A percentile compares a stretch with the other conserved stretches of the same genome.
Evolutionary conservation across 1,284 basidiomycete species (phyloP).

Genomic region (Puccinia coronata): DNA sequence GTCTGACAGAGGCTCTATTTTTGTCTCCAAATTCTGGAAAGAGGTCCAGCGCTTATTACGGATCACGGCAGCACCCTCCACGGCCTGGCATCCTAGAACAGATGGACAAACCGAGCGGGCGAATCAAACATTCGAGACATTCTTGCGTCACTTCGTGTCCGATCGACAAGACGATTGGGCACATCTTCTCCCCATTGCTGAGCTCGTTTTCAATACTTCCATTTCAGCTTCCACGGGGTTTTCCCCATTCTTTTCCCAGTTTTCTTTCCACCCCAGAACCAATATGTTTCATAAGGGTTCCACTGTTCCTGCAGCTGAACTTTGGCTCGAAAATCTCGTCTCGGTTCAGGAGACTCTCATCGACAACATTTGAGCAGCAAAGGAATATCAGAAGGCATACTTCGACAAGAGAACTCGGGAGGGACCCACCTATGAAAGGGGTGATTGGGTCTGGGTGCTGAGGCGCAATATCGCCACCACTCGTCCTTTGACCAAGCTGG

Average conservation of each 20-base stretch:
- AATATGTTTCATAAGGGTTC: background rate
- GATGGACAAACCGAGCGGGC: background rate
- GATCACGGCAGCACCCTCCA: background rate
- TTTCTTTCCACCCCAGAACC: slow-evolving; percentile 58
- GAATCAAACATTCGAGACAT: no score
- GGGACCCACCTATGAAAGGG: background rate
- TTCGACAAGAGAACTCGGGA: background rate
- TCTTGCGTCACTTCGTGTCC: no score
- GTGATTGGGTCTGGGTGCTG: slow-evolving; percentile 13
- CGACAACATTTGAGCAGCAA: background rate
- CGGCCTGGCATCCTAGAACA: background rate
- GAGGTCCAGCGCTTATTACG: background rate
- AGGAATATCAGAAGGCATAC: background rate
- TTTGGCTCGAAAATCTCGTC: background rate
- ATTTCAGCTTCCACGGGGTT: slow-evolving; percentile 55
- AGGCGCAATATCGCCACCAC: background rate
- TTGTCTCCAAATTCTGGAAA: slow-evolving; percentile 4
- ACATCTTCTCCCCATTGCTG: slow-evolving; percentile 52
- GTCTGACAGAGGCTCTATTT: background rate
- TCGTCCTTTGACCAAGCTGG: background rate
- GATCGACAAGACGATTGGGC: no score
- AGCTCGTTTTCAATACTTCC: slow-evolving; percentile 60
- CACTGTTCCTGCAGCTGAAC: background rate
- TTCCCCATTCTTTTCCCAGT: slow-evolving; percentile 62
- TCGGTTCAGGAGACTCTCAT: background rate